Evolutionary conservation across 495 filamentous ascomycete species (phyloP), one percentile per base, ranked within the genome.

Genomic region (Aspergillus mulundensis): DNA sequence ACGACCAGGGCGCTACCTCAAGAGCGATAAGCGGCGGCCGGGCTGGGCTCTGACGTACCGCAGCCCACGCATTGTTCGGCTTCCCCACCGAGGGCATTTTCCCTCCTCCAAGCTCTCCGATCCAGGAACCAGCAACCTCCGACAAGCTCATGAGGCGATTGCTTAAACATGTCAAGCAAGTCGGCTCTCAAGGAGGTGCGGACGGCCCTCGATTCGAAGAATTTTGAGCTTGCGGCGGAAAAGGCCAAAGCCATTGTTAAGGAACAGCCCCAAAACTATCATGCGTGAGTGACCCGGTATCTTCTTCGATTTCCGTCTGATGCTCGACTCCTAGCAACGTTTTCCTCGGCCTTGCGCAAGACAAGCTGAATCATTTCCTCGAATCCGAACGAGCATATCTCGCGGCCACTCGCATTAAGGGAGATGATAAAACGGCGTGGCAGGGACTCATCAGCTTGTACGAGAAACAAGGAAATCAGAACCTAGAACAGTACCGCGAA

Each of bases 371-470:
- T 54, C 80, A 84, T 53, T 71, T 74, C 30, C 81, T 87, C 1
- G 85, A 89, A 28, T 83, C 91, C 2, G 91, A 91, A 59, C 76
- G 74, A 30, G 82, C 84, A 1, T 97, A 97, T 66, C 70, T 80
- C n/a, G 70, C 83, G 23, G 93, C 94, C 5, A 84, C 88, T n/a
- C 71, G 70, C 16, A 72, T 82, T 32, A 88, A 87, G 53, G 66
- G 72, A 11, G 71, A 76, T 16, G 87, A 89, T 40, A 72, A 79
- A 39, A 82, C 90, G 53, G 87, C 88, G 59, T 97, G 91, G 92
- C 87, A 94, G 71, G 94, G 94, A 6, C 74, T 97, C n/a, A 80
- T 94, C 64, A 87, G 82, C 58, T 64, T 97, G 11, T 96, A 93
- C 64, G 89, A 95, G 63, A 86, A 81, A 56, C 88, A 91, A 63